Base-by-base conservation (phyloP, 2,329 filamentous ascomycete genomes). In the Tothia fuscella region DNA sequence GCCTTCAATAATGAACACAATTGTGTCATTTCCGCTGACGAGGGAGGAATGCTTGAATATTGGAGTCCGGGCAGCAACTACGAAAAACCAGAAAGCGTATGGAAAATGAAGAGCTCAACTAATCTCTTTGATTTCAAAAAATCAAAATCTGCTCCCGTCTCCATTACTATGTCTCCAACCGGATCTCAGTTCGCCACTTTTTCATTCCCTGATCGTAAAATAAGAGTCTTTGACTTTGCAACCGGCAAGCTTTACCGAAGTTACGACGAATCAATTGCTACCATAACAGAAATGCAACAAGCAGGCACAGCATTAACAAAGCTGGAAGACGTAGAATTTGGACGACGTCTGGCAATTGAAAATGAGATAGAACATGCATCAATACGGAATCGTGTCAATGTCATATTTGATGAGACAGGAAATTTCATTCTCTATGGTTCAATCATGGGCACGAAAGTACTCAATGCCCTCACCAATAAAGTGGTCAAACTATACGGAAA, bases 111-210 rank as follows among this genome's bases (percentile, higher is more conserved):
- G 64, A 93, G 86, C 56, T 80, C 83, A 1, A 98, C 91, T 3
- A 91, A 84, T 53, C 70, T 98, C 1, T 98, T 96, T 55, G 89
- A 94, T 41, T 96, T 98, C 66, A 96, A 93, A 56, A 96, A 95
- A 62, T 75, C 84, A 38, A 96, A 94, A 59, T 83, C 87, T 0
- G 74, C 81, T 1, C 88, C 89, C 0, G 76, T 79, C 3, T 84
- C 83, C 9, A 68, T 98, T 37, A 84, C 82, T 0, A 74, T 98
- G 35, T 95, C 91, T 0, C 87, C 88, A 0, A 81, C 81, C 0
- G 87, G 89, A 4, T 75, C 82, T 44, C 83, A 87, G 46, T 91
- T 98, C 55, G 86, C 82, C 2, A 82, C 86, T 0, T 80, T 91
- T 51, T 98, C 91, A 0, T 80, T 95, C 51, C 93, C 91, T 0